Conservation (phyloP, 2,329 filamentous ascomycete genomes). For the Blumeriella jaapii region DNA sequence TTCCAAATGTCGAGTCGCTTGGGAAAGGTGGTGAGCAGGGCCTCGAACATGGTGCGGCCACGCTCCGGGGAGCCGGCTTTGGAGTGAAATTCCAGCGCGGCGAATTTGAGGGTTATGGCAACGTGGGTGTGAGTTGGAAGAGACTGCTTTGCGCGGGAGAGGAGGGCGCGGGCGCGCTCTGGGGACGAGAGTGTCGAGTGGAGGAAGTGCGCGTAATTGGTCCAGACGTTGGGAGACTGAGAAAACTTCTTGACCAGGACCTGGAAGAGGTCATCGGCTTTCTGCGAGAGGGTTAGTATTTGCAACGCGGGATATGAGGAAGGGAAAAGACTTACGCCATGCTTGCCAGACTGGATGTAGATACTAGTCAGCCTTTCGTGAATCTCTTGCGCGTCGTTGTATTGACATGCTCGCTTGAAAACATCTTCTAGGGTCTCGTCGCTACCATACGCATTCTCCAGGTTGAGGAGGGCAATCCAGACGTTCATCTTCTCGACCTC, state of each 20-base stretch:
- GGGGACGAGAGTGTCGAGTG: conserved; percentile 61
- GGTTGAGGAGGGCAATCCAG: conserved; percentile 88
- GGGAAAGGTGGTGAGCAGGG: conserved; percentile 69
- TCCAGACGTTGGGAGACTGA: conserved; percentile 69
- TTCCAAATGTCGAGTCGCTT: conserved; percentile 92
- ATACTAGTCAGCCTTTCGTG: conserved; percentile 85
- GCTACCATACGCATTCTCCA: conserved; percentile 82
- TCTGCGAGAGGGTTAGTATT: conserved; percentile 38
- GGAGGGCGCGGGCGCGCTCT: conserved; percentile 64
- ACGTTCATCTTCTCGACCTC: conserved; percentile 89
- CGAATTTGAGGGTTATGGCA: conserved; percentile 75
- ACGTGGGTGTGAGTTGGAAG: conserved; percentile 56
- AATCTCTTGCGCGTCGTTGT: conserved; percentile 84
- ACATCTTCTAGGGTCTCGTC: conserved; percentile 73
- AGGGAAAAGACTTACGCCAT: conserved; percentile 48
- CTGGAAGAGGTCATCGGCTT: conserved; percentile 83
- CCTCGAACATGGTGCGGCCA: conserved; percentile 89
- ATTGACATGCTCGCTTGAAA: conserved; percentile 86
- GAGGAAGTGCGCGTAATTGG: conserved; percentile 91
- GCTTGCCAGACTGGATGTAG: conserved; percentile 84
- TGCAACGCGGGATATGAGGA: neutral
- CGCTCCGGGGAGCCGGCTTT: conserved; percentile 74
- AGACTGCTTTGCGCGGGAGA: conserved; percentile 75
- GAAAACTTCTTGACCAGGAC: conserved; percentile 79
- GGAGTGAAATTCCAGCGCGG: conserved; percentile 81